Evolutionary conservation across 768 basidiomycete species (phyloP), one percentile per base, ranked within the genome.

Genomic region (Calocybe cyanea): DNA sequence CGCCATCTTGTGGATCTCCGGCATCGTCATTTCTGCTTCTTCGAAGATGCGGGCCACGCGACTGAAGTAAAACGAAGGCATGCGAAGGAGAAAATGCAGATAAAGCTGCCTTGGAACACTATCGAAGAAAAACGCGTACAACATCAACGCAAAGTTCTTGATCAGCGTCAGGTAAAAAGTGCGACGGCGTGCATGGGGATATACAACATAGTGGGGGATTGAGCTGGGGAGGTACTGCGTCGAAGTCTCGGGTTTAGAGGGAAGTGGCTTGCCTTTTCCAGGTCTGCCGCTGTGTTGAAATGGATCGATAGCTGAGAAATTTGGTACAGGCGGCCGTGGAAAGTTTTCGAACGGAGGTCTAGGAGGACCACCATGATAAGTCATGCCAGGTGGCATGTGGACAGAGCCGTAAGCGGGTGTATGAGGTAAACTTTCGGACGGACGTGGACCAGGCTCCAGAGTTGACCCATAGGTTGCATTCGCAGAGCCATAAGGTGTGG

Each of bases 1-100:
- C 18, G 40, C 38, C 75, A 80, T 79, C 24, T 70, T 54, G 37
- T 77, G 63, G 8, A 89, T 75, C 56, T 89, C 87, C 5, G 80
- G 80, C 51, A 73, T 74, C 57, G 83, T 85, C 38, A 89, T 71
- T 41, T 87, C 81, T 2, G 87, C 85, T 43, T 87, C 84, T 50
- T 83, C 77, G 51, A 87, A 88, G 25, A 88, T 75, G 39, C 78
- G 73, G 2, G 83, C 78, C 15, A 90, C 87, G 1, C 87, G 80
- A 1, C 81, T 77, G 61, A 87, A 89, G 56, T 90, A 90, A 49
- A 88, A 65, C 0, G 82, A 76, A 1, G 87, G 87, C 7, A 90
- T 70, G 10, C 78, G 72, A 9, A 89, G 68, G 2, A 88, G 75
- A 24, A 35, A n/a, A 35, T 35, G 34, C 34, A n/a, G 34, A 18